phyloP scores from a whole-genome alignment of 106 monocot species.

The Dioscorea zingiberensis region DNA sequence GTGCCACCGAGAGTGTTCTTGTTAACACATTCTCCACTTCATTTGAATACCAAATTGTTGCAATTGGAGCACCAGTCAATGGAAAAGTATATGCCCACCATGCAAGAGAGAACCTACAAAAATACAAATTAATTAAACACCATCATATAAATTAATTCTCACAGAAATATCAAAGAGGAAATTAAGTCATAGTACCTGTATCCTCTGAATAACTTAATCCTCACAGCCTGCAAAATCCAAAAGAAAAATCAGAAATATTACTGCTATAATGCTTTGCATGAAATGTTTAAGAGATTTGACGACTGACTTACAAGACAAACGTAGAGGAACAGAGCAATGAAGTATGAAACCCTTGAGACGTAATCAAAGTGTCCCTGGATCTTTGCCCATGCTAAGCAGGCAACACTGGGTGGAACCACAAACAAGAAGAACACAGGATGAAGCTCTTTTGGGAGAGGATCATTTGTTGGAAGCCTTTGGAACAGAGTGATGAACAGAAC shows the following conservation, averaged over 20 bases:
- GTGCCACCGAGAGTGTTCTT: background rate
- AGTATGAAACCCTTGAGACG: conserved; percentile 6
- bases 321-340: conserved; percentile 23
- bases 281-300: background rate
- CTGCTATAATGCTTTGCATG: background rate
- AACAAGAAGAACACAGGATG: conserved; percentile 17
- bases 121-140: too few species aligned
- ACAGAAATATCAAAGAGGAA: background rate
- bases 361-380: conserved; percentile 10
- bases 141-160: too few species aligned
- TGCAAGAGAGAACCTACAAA: background rate
- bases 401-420: conserved; percentile 15
- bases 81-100: conserved; percentile 7
- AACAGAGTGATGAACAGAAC: conserved; percentile 20
- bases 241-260: background rate
- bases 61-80: background rate
- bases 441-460: conserved; percentile 18
- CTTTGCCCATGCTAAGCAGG: conserved; percentile 15
- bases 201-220: conserved; percentile 7
- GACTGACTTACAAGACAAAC: conserved; percentile 24
- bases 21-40: background rate
- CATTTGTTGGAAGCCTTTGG: conserved; percentile 22
- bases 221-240: conserved; percentile 1
- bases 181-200: background rate
- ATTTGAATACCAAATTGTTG: conserved; percentile 2